Base-by-base conservation (phyloP, 108 stramenopile genomes). In the Skeletonema grethae region DNA sequence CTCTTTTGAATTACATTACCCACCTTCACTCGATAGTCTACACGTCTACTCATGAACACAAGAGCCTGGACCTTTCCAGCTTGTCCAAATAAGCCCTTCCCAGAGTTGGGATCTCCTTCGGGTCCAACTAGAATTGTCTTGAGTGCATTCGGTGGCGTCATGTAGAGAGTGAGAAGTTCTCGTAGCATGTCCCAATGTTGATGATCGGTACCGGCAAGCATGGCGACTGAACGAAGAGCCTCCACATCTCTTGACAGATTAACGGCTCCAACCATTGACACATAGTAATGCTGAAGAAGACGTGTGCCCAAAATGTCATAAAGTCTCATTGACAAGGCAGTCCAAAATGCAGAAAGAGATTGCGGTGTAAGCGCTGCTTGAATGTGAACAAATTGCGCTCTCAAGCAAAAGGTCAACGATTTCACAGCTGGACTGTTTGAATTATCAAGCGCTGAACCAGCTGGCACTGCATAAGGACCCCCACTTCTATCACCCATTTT, bases 101-200 rank as follows among this genome's bases (percentile, higher is more conserved):
- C 87, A 20, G 87, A 90, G 48, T 72, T 84, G n/a, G 80, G 73
- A 67, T 94, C 90, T 59, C 93, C 93, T 58, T 94, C 93, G 7
- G 87, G 79, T 12, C 93, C 93, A 13, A 90, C 86, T 32, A 94
- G 70, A 80, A 94, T 90, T 36, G 88, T 86, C 61, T 89, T 94
- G 11, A 94, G 85, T 18, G 90, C 85, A 77, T 90, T 90, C 6
- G 93, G 93, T 18, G 93, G 90, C 7, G 90, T 90, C 93, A 94
- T 91, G 82, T 90, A 94, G 24, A 94, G 77, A 3, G 93, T 91
- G 41, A 94, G 57, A 22, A 94, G 74, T 66, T 94, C 93, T 22
- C 87, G 76, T 16, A 94, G 68, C 53, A 82, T 73, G 64, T 90
- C 90, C 93, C 93, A 94, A 65, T 94, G 93, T 22, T 83, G 84